Percentiles rank a stretch among this genome's conserved stretches.
Conservation (phyloP, 2,329 filamentous ascomycete species). For the Venturia aucupariae region DNA sequence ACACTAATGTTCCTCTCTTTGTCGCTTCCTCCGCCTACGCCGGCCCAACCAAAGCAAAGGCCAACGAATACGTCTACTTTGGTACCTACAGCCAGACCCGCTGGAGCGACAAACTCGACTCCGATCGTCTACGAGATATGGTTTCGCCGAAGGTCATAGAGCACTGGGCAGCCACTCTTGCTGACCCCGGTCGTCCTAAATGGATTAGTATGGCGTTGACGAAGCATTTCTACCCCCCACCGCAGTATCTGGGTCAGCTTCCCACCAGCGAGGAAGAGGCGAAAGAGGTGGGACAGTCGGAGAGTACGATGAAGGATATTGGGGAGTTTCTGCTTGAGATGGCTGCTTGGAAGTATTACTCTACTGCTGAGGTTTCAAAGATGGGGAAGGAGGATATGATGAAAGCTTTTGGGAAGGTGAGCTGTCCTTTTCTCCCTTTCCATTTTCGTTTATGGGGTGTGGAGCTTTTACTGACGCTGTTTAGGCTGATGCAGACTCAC, state of each 20-base stretch:
- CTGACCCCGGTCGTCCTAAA: conserved; percentile 25
- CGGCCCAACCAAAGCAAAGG: background rate
- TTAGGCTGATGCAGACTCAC: conserved; percentile 30
- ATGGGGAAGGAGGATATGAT: conserved; percentile 31
- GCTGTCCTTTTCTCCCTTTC: conserved; percentile 12
- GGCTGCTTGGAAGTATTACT: conserved; percentile 32
- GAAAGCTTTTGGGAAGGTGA: conserved; percentile 30
- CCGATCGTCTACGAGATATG: conserved; percentile 30
- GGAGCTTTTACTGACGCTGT: conserved; percentile 7
- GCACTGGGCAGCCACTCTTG: conserved; percentile 33
- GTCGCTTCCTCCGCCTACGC: conserved; percentile 21
- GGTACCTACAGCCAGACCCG: conserved; percentile 38
- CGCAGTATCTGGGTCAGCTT: conserved; percentile 31
- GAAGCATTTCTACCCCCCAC: conserved; percentile 35
- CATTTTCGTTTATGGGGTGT: too few relatives aligned
- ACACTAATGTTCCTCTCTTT: conserved; percentile 35
- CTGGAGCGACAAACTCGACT: conserved; percentile 35
- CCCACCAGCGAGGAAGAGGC: conserved; percentile 12
- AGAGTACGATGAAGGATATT: conserved; percentile 22
- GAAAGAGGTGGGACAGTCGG: conserved; percentile 6
- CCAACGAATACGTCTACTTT: conserved; percentile 32
- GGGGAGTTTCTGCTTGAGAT: conserved; percentile 27
- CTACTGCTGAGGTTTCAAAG: conserved; percentile 25
- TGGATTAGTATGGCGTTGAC: conserved; percentile 35
- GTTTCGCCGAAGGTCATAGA: conserved; percentile 31